These are phyloP conservation scores for Harringtonia aguacate DNA, from an alignment of 2,329 filamentous ascomycete species.

Conservation along the genomic window DNA sequence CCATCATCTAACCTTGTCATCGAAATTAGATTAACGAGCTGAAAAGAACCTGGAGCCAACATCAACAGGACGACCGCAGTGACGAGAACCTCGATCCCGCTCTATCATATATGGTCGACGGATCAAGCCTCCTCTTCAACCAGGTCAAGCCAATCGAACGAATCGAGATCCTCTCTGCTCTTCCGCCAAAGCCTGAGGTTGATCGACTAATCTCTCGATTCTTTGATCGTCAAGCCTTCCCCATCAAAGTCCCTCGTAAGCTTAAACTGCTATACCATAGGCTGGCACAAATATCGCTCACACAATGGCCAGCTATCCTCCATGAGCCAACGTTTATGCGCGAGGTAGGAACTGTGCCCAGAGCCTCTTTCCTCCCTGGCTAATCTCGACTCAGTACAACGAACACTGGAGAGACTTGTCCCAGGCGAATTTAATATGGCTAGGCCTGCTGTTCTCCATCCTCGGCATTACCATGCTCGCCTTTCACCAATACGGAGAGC, in stretches of 20 bases:
- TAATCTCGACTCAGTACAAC: neutral
- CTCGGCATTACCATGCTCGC: slow-evolving; percentile 2
- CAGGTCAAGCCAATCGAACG: neutral
- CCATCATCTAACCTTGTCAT: neutral
- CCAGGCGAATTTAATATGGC: neutral
- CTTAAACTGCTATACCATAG: no score
- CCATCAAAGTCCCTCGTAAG: slow-evolving; percentile 1
- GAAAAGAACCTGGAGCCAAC: neutral
- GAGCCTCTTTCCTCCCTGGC: neutral
- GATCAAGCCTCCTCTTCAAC: slow-evolving; percentile 1
- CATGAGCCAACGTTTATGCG: slow-evolving; percentile 1
- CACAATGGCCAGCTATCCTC: neutral
- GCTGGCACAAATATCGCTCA: no score
- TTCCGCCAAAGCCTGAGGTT: neutral
- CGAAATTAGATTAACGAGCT: neutral
- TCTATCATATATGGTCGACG: neutral
- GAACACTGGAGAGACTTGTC: neutral
- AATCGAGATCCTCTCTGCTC: neutral
- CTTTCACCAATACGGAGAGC: slow-evolving; percentile 2
- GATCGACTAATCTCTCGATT: neutral
- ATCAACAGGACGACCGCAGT: neutral
- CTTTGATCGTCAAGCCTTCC: neutral
- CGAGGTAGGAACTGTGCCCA: neutral
- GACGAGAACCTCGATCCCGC: neutral
- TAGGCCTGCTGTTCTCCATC: slow-evolving; percentile 1